A percentile compares a stretch with the other conserved stretches of the same genome.
phyloP scores from a whole-genome alignment of 306 rosid species.

The Vigna trinervia region DNA sequence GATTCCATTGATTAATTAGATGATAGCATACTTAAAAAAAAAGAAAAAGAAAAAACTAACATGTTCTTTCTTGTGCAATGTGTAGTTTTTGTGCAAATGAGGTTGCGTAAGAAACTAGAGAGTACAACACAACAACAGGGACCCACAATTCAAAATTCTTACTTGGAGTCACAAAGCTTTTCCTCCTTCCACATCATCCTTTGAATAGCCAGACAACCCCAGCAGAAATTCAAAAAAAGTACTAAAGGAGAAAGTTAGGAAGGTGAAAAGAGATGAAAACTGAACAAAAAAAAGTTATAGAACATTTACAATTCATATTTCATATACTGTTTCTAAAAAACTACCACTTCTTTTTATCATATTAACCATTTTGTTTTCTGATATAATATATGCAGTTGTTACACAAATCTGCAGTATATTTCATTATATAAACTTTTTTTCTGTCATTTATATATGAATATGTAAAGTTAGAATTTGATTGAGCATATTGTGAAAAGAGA shows the following conservation, averaged over 20 bases:
- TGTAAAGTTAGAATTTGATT: not conserved
- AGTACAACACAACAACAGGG: constrained; percentile 38
- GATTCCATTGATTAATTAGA: constrained; percentile 36
- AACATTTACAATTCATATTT: not conserved
- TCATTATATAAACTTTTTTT: not conserved
- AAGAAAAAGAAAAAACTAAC: not conserved
- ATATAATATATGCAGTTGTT: not conserved
- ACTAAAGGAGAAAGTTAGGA: constrained; percentile 58
- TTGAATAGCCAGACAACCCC: constrained; percentile 73
- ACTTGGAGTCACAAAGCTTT: constrained; percentile 45
- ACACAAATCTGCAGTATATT: not conserved
- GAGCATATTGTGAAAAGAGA: constrained; percentile 37
- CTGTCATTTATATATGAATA: not conserved
- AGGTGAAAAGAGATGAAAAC: constrained; percentile 41
- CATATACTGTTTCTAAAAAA: not conserved
- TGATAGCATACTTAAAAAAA: not conserved
- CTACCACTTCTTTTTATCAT: not conserved
- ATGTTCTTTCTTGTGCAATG: constrained; percentile 7
- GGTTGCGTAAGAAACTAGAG: constrained; percentile 24
- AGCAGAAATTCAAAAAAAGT: constrained; percentile 72
- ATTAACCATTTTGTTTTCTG: not conserved
- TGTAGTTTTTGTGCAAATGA: constrained; percentile 6
- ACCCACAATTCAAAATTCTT: constrained; percentile 51
- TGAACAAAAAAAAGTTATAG: not conserved
- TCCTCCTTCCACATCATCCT: constrained; percentile 59